These are phyloP conservation scores for Penicillium psychrosexuale DNA, from an alignment of 2,329 filamentous ascomycete species.

Conservation along the genomic window DNA sequence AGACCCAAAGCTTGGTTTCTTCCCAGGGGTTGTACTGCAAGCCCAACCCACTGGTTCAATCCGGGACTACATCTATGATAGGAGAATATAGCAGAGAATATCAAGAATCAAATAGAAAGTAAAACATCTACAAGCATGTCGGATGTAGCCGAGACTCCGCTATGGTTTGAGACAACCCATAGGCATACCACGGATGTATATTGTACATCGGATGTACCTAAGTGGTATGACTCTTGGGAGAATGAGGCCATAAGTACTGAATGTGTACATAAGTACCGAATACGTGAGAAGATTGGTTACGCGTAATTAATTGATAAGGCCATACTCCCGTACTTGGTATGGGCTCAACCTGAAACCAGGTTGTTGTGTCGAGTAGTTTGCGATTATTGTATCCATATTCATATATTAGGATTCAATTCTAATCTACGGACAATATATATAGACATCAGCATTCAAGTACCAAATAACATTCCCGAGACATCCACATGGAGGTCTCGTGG, in stretches of 20 bases:
- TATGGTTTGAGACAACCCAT: background rate
- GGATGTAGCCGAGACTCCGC: background rate
- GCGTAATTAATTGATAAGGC: background rate
- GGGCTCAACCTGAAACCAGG: slow-evolving; percentile 16
- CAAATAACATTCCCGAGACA: slow-evolving; percentile 2
- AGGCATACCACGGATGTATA: background rate
- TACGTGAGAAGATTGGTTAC: background rate
- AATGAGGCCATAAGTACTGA: background rate
- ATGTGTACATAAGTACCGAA: background rate
- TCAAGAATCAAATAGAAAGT: no score
- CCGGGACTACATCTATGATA: background rate
- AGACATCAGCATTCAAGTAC: background rate
- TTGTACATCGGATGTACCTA: background rate
- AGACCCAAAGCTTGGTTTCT: background rate
- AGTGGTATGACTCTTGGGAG: background rate
- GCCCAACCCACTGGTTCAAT: background rate
- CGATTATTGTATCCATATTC: background rate
- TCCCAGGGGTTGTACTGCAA: background rate
- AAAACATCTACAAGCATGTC: background rate
- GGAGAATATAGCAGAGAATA: background rate
- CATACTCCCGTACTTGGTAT: background rate
- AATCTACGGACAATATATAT: background rate
- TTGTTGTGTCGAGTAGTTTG: background rate
- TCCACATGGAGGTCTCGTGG: slow-evolving; percentile 28
- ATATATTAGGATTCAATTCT: background rate